Conservation (phyloP, 2,329 filamentous ascomycete genomes). For the Claviceps quebecensis region DNA sequence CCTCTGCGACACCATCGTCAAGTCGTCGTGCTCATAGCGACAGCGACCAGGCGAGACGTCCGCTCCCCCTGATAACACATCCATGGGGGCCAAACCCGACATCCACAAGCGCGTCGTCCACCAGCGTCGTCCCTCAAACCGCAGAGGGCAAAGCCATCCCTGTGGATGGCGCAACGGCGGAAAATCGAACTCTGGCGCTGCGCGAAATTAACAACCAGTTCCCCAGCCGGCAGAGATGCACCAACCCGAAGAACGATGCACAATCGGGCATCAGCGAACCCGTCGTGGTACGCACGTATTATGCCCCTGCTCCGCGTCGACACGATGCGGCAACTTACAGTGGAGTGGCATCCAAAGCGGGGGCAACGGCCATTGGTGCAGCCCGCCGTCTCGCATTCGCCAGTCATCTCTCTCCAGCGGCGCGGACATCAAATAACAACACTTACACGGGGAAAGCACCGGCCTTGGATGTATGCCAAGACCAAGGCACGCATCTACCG, state of each 20-base stretch:
- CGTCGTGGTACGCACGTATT: conserved; percentile 52
- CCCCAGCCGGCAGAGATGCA: conserved; percentile 41
- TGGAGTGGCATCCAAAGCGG: conserved; percentile 15
- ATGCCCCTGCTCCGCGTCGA: conserved; percentile 27
- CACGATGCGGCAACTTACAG: conserved; percentile 14
- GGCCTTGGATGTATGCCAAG: conserved; percentile 14
- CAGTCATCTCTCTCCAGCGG: conserved; percentile 15
- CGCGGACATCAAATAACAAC: conserved; percentile 8
- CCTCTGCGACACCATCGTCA: conserved; percentile 11
- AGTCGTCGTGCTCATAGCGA: conserved; percentile 8
- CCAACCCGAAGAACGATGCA: conserved; percentile 40
- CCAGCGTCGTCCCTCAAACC: conserved; percentile 39
- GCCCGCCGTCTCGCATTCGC: conserved; percentile 21
- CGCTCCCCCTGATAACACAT: conserved; percentile 34
- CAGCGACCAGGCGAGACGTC: conserved; percentile 18
- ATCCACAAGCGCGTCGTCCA: conserved; percentile 37
- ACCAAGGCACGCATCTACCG: conserved; percentile 35
- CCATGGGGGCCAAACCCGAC: conserved; percentile 35
- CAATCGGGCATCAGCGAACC: conserved; percentile 47
- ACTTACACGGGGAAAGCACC: conserved; percentile 19
- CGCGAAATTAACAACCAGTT: conserved; percentile 45
- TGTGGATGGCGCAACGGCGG: conserved; percentile 40
- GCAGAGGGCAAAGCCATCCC: conserved; percentile 42
- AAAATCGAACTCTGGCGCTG: conserved; percentile 44
- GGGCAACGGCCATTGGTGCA: conserved; percentile 16